A percentile compares a stretch with the other conserved stretches of the same genome.
phyloP scores from a whole-genome alignment of 805 yeast genomes.

The Cyberlindnera petersonii region DNA sequence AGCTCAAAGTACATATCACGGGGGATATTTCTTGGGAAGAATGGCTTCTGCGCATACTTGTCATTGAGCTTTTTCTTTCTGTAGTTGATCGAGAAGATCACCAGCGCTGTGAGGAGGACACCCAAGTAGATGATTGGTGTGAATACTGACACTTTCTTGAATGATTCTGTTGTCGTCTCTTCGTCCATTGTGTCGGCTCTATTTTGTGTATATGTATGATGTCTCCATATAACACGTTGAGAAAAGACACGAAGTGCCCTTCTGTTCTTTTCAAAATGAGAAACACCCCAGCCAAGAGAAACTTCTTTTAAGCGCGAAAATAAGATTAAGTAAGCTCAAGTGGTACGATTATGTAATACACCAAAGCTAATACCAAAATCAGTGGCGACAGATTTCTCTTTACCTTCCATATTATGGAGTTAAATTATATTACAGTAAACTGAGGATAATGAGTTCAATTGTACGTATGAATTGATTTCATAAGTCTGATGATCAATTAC shows the following conservation, averaged over 20 bases:
- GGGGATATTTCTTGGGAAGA: constrained; percentile 67
- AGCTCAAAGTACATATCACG: constrained; percentile 60
- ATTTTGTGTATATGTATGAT: not conserved
- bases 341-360: not conserved
- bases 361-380: not conserved
- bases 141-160: constrained; percentile 43
- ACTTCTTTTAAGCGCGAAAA: too few relatives aligned
- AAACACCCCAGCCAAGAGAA: too few relatives aligned
- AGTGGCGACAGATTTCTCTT: constrained; percentile 1
- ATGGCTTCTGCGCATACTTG: constrained; percentile 59
- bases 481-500: not conserved
- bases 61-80: constrained; percentile 50
- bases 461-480: constrained; percentile 5
- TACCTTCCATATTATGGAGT: too few relatives aligned
- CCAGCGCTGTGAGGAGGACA: constrained; percentile 60
- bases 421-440: too few relatives aligned
- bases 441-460: constrained; percentile 12
- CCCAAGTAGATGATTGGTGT: constrained; percentile 78
- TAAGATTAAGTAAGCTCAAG: too few relatives aligned
- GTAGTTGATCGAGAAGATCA: constrained; percentile 66
- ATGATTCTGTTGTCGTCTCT: constrained; percentile 7
- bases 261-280: too few relatives aligned
- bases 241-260: not conserved
- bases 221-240: not conserved
- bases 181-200: constrained; percentile 13